Conservation (phyloP, 495 filamentous ascomycete species). For the Umbilicaria muhlenbergii region DNA sequence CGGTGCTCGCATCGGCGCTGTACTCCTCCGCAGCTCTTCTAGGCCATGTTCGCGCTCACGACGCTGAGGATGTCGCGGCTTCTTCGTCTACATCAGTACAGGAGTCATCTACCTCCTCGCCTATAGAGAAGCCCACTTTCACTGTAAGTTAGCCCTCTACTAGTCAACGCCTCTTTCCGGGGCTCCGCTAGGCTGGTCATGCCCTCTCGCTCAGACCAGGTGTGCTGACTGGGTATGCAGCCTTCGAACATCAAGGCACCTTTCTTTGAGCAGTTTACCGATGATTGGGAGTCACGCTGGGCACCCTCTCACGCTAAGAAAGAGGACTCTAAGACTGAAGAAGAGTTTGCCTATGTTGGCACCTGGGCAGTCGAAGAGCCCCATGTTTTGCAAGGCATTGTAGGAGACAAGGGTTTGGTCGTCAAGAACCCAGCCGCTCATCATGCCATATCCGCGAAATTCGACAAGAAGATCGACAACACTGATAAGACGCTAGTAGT, state of each 20-base stretch:
- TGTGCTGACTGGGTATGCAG: slow-evolving; percentile 30
- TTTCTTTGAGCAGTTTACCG: slow-evolving; percentile 97
- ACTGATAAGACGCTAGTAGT: slow-evolving; percentile 94
- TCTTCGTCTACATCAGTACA: slow-evolving; percentile 11
- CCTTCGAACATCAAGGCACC: slow-evolving; percentile 77
- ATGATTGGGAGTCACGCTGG: slow-evolving; percentile 87
- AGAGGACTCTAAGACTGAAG: slow-evolving; percentile 67
- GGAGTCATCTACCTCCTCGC: slow-evolving; percentile 39
- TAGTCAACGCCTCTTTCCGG: background rate
- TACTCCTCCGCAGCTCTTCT: slow-evolving; percentile 56
- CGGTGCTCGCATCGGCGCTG: slow-evolving; percentile 46
- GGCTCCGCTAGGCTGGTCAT: too few relatives aligned
- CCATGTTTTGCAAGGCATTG: slow-evolving; percentile 77
- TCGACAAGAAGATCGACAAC: slow-evolving; percentile 90
- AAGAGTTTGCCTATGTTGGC: slow-evolving; percentile 97
- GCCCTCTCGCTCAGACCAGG: background rate
- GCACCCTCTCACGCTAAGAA: slow-evolving; percentile 92
- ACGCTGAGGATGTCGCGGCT: slow-evolving; percentile 26
- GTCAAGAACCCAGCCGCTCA: slow-evolving; percentile 94
- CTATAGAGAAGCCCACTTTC: slow-evolving; percentile 62
- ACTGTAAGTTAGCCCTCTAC: slow-evolving; percentile 45
- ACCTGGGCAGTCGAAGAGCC: slow-evolving; percentile 97
- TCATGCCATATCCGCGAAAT: slow-evolving; percentile 99
- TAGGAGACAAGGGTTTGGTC: slow-evolving; percentile 91
- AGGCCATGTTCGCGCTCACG: slow-evolving; percentile 59